Percentiles rank a stretch among this genome's conserved stretches.
These are phyloP conservation scores for Colletotrichum coccodes DNA, from an alignment of 2,329 filamentous ascomycete genomes.

Conservation along the genomic window DNA sequence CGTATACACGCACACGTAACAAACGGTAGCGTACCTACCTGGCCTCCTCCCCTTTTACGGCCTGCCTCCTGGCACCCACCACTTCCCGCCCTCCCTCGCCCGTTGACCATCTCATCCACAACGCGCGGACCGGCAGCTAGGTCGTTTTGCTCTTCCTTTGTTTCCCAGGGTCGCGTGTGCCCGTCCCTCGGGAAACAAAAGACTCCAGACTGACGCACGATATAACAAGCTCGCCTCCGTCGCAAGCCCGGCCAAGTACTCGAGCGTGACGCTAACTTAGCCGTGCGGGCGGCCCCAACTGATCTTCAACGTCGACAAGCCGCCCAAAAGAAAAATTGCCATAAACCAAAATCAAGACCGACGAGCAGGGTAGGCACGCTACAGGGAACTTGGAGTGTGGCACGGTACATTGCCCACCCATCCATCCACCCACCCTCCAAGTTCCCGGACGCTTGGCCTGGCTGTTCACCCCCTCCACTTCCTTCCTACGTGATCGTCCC, in stretches of 20 bases:
- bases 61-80: neutral
- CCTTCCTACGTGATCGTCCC: slow-evolving; percentile 31
- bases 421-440: slow-evolving; percentile 15
- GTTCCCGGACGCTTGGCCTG: slow-evolving; percentile 29
- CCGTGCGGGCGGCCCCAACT: slow-evolving; percentile 18
- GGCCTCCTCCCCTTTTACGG: neutral
- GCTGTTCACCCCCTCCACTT: slow-evolving; percentile 12
- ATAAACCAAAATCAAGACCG: slow-evolving; percentile 6
- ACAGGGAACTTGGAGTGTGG: slow-evolving; percentile 8
- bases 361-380: slow-evolving; percentile 20
- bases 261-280: slow-evolving; percentile 21
- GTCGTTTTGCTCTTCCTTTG: slow-evolving; percentile 19
- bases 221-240: slow-evolving; percentile 29
- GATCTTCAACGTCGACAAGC: slow-evolving; percentile 30
- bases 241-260: slow-evolving; percentile 10
- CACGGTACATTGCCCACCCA: slow-evolving; percentile 9
- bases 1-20: neutral
- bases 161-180: slow-evolving; percentile 10
- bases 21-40: neutral
- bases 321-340: slow-evolving; percentile 5
- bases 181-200: slow-evolving; percentile 26
- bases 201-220: slow-evolving; percentile 28
- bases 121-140: neutral
- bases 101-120: slow-evolving; percentile 1
- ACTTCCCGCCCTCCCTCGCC: neutral